Evolutionary conservation across 2,329 filamentous ascomycete species (phyloP).

Genomic region (Penicillium sp.): DNA sequence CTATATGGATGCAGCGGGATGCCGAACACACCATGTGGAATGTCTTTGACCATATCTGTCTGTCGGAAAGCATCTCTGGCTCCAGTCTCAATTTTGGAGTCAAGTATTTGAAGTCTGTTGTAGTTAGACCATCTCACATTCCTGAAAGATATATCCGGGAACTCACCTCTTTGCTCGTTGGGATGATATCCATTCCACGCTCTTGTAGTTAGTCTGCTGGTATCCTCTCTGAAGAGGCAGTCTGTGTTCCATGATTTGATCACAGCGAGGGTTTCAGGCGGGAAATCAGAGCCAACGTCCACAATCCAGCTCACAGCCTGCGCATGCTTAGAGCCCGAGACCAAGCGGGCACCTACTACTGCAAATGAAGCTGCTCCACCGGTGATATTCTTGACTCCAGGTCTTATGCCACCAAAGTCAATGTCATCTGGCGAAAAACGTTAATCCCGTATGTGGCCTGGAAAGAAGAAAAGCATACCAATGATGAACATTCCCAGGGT

Average conservation of each 20-base stretch:
- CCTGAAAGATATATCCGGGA: neutral
- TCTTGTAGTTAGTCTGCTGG: conserved; percentile 74
- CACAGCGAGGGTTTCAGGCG: conserved; percentile 60
- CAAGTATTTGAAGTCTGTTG: conserved; percentile 76
- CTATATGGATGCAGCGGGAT: conserved; percentile 72
- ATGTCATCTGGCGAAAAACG: conserved; percentile 72
- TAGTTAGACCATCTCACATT: conserved; percentile 6
- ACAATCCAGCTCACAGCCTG: conserved; percentile 83
- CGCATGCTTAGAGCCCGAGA: conserved; percentile 70
- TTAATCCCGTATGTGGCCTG: conserved; percentile 11
- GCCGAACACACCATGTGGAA: conserved; percentile 90
- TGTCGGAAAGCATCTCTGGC: conserved; percentile 66
- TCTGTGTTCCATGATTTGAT: conserved; percentile 77
- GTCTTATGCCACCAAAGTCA: conserved; percentile 72
- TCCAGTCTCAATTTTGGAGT: conserved; percentile 84
- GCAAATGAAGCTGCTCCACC: conserved; percentile 88
- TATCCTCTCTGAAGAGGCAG: conserved; percentile 67
- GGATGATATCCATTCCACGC: conserved; percentile 90
- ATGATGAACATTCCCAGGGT: conserved; percentile 67
- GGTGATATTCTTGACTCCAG: conserved; percentile 72
- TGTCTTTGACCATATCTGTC: conserved; percentile 69
- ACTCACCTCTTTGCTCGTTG: conserved; percentile 61
- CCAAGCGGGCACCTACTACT: conserved; percentile 83
- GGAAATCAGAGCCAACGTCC: conserved; percentile 87
- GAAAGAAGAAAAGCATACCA: conserved; percentile 42